Evolutionary conservation across 2,329 filamentous ascomycete species (phyloP).

Genomic region (Fusarium floridanum): DNA sequence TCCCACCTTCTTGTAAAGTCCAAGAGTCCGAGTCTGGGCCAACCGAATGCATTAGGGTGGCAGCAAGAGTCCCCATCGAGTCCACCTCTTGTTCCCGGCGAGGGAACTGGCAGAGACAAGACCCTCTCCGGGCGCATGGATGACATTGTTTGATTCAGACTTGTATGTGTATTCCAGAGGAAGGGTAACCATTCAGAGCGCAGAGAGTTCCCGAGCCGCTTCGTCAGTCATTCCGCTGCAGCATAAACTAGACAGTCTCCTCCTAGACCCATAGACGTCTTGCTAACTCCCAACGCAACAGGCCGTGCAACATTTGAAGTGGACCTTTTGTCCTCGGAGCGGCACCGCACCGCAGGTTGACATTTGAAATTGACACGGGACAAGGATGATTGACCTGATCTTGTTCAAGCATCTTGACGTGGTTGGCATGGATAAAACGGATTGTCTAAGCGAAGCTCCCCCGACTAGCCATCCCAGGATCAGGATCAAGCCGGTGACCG

Average conservation of each 20-base stretch:
- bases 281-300: not conserved
- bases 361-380: constrained; percentile 1
- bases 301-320: not conserved
- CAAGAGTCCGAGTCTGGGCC: not conserved
- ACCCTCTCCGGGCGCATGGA: not conserved
- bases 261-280: not conserved
- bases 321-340: not conserved
- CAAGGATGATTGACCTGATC: not conserved
- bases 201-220: not conserved
- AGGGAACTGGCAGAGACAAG: not conserved
- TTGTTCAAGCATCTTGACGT: constrained; percentile 5
- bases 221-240: constrained; percentile 22
- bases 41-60: not conserved
- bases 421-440: not conserved
- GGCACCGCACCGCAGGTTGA: constrained; percentile 7
- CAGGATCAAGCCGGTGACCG: not conserved
- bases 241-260: constrained; percentile 18
- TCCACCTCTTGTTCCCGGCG: not conserved
- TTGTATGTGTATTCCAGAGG: constrained; percentile 8
- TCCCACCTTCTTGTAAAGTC: constrained; percentile 9
- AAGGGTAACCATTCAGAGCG: constrained; percentile 24
- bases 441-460: not conserved
- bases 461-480: not conserved
- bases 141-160: constrained; percentile 2
- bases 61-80: constrained; percentile 5